Evolutionary conservation across 495 filamentous ascomycete species (phyloP).

Genomic region (Xylaria bambusicola): DNA sequence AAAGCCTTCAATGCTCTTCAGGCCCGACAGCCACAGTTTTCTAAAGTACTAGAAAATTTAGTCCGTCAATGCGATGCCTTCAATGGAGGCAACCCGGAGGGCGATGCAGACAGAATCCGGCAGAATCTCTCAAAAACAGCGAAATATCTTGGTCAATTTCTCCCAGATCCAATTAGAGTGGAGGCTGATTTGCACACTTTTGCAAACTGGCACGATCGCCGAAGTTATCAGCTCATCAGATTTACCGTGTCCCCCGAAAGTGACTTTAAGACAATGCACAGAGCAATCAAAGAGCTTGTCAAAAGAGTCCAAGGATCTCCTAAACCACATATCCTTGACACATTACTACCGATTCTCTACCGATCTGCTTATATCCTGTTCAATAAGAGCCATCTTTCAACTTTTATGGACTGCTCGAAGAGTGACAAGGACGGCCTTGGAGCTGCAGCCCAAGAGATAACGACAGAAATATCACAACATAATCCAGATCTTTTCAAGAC

Average conservation of each 20-base stretch:
- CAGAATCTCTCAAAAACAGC: slow-evolving; percentile 65
- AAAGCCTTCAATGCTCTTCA: slow-evolving; percentile 90
- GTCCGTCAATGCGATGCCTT: slow-evolving; percentile 80
- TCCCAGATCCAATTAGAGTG: slow-evolving; percentile 70
- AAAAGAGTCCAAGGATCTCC: slow-evolving; percentile 67
- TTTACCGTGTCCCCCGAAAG: slow-evolving; percentile 84
- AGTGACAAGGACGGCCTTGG: slow-evolving; percentile 78
- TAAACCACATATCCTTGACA: slow-evolving; percentile 66
- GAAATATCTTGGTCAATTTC: slow-evolving; percentile 67
- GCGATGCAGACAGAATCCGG: slow-evolving; percentile 67
- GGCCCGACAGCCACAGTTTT: slow-evolving; percentile 67
- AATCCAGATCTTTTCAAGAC: slow-evolving; percentile 89
- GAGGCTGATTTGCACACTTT: slow-evolving; percentile 82
- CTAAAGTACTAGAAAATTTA: slow-evolving; percentile 68
- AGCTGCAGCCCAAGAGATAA: slow-evolving; percentile 79
- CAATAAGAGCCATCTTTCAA: slow-evolving; percentile 89
- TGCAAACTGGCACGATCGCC: slow-evolving; percentile 86
- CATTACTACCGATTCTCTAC: slow-evolving; percentile 80
- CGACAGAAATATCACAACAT: slow-evolving; percentile 86
- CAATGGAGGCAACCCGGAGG: slow-evolving; percentile 82
- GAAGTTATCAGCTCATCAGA: slow-evolving; percentile 84
- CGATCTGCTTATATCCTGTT: slow-evolving; percentile 80
- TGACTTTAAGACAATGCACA: slow-evolving; percentile 87
- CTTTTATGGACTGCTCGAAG: slow-evolving; percentile 82
- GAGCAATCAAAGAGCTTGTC: slow-evolving; percentile 84